Base-by-base conservation (phyloP, 202 grass and related monocot species). In the Alloteropsis angusta region DNA sequence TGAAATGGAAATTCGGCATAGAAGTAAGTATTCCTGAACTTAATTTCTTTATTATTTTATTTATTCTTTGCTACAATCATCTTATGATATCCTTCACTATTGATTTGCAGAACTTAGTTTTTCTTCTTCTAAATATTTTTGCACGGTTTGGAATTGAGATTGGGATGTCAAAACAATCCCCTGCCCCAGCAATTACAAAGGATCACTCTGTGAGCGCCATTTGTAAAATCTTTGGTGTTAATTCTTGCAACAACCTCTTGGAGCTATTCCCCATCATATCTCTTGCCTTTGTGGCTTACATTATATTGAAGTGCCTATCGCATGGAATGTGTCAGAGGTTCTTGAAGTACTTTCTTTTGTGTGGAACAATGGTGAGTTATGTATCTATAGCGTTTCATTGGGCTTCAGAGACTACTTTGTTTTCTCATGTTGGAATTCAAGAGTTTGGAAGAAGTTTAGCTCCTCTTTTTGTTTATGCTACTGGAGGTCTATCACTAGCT, bases 101-200 rank as follows among this genome's bases (percentile, higher is more conserved):
- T 64, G 56, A 58, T 74, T 74, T 44, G 65, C 78, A 97, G 94
- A 87, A 92, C 21, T 74, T 92, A 73, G 53, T 90, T 65, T 92
- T 97, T 78, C 87, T 97, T 80, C 60, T 94, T 78, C 84, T 97
- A 65, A 92, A 84, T 72, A 83, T 92, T 71, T 81, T 85, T 34
- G 69, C 84, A 61, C 86, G 87, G 52, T 86, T 85, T 77, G 91
- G 94, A 48, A 94, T 97, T 85, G 91, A 75, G 62, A 49, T 79
- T 76, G 94, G 91, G 66, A 92, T 94, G 87, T 90, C 87, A 70
- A 97, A 97, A 68, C 91, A 97, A 67, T 86, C 82, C 57, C 56
- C 74, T 82, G 83, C 76, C 61, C 55, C 85, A 68, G 54, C 88
- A 74, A 81, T 79, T 87, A 86, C 92, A 60, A 88, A 87, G 46